phyloP scores from a whole-genome alignment of 768 basidiomycete genomes.

The Lactarius vividus region DNA sequence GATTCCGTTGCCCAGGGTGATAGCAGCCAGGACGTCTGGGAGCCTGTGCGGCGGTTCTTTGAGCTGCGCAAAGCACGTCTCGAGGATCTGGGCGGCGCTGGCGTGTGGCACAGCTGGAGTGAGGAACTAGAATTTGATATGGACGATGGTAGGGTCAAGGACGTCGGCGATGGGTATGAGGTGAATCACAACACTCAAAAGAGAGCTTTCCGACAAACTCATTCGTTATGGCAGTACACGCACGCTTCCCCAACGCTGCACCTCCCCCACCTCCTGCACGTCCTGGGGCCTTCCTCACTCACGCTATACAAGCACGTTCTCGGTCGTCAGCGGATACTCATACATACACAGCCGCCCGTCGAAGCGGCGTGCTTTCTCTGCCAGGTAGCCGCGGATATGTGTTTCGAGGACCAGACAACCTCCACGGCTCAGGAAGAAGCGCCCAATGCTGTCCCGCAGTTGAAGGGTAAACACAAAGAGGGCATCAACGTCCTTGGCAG shows the following conservation, averaged over 20 bases:
- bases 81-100: conserved; percentile 52
- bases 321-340: conserved; percentile 71
- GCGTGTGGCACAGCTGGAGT: conserved; percentile 68
- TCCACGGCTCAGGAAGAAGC: neutral
- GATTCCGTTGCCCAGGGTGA: conserved; percentile 20
- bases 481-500: conserved; percentile 72
- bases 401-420: conserved; percentile 43
- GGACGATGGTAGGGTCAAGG: too few relatives aligned
- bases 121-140: conserved; percentile 50
- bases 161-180: neutral
- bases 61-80: conserved; percentile 54
- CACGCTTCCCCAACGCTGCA: conserved; percentile 58
- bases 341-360: conserved; percentile 77
- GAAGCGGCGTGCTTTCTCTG: conserved; percentile 75
- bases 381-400: conserved; percentile 59
- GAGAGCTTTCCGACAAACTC: neutral
- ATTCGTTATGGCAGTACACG: conserved; percentile 22
- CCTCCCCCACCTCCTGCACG: conserved; percentile 70
- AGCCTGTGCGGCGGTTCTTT: conserved; percentile 60
- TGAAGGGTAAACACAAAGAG: conserved; percentile 44
- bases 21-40: conserved; percentile 52
- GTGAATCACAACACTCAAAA: neutral
- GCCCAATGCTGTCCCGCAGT: conserved; percentile 22
- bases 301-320: conserved; percentile 80
- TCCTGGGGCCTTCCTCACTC: conserved; percentile 74